Conservation (phyloP, 2,329 filamentous ascomycete genomes). For the Cladobotryum protrusum region DNA sequence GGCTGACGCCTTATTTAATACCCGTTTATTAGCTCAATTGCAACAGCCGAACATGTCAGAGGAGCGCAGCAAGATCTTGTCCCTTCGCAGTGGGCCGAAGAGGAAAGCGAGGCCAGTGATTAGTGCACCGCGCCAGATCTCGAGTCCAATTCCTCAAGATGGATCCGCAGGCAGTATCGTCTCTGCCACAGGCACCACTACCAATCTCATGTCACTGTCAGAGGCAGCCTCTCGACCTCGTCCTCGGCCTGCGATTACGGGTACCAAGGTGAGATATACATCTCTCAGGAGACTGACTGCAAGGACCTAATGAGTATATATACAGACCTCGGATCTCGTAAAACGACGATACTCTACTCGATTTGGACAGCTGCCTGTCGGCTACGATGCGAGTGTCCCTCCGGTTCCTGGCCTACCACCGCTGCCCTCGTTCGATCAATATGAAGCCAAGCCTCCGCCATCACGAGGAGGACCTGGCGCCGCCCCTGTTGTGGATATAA, state of each 20-base stretch:
- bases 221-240: conserved; percentile 33
- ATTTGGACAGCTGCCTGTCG: conserved; percentile 70
- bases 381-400: conserved; percentile 63
- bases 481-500: conserved; percentile 65
- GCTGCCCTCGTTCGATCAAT: conserved; percentile 51
- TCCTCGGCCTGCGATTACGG: conserved; percentile 41
- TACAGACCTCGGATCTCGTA: conserved; percentile 70
- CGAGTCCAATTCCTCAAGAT: conserved; percentile 51
- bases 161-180: conserved; percentile 21
- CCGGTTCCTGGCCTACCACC: conserved; percentile 59
- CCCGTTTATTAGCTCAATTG: background rate
- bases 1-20: no score
- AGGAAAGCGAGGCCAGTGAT: conserved; percentile 56
- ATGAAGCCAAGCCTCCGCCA: conserved; percentile 48
- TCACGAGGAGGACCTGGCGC: conserved; percentile 48
- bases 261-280: conserved; percentile 47
- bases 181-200: background rate
- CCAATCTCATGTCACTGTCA: conserved; percentile 7
- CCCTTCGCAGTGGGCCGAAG: conserved; percentile 55
- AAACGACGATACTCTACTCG: conserved; percentile 92
- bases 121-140: conserved; percentile 58
- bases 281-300: background rate
- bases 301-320: background rate
- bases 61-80: conserved; percentile 52
- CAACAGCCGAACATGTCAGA: conserved; percentile 48